These are phyloP conservation scores for Thymus mandschuricus DNA, from an alignment of 257 asterid species.

Conservation along the genomic window DNA sequence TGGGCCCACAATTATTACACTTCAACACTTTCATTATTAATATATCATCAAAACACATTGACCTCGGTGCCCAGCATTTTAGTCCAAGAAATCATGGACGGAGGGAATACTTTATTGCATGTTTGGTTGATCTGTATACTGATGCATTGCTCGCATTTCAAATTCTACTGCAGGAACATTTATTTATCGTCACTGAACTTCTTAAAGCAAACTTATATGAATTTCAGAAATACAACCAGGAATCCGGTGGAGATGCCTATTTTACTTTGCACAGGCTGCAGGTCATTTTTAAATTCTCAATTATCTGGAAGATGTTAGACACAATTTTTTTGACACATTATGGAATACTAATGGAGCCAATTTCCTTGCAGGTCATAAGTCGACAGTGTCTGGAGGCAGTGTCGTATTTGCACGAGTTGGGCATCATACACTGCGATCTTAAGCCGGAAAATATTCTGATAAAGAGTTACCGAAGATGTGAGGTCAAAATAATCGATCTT, in stretches of 20 bases:
- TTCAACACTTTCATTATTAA: no score
- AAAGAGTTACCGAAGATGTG: constrained; percentile 82
- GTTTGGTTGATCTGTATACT: background rate
- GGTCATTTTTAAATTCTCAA: constrained; percentile 43
- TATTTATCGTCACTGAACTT: constrained; percentile 95
- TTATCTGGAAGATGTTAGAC: background rate
- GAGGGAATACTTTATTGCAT: background rate
- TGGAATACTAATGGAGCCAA: constrained; percentile 28
- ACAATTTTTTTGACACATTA: background rate
- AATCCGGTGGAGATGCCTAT: constrained; percentile 82
- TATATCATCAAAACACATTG: no score
- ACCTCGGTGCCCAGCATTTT: no score
- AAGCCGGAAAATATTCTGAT: constrained; percentile 96
- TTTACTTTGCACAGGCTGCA: constrained; percentile 81
- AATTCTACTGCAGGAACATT: constrained; percentile 73
- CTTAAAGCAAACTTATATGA: constrained; percentile 89
- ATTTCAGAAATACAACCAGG: constrained; percentile 82
- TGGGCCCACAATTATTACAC: no score
- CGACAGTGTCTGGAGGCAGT: constrained; percentile 91
- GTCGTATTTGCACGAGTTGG: constrained; percentile 73
- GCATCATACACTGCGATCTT: constrained; percentile 91
- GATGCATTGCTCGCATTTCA: background rate
- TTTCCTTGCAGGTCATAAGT: constrained; percentile 62
- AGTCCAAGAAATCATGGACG: no score
- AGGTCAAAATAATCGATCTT: constrained; percentile 90